Evolutionary conservation across 2,329 filamentous ascomycete species (phyloP).

Genomic region (Fusarium sterilihyphosum): DNA sequence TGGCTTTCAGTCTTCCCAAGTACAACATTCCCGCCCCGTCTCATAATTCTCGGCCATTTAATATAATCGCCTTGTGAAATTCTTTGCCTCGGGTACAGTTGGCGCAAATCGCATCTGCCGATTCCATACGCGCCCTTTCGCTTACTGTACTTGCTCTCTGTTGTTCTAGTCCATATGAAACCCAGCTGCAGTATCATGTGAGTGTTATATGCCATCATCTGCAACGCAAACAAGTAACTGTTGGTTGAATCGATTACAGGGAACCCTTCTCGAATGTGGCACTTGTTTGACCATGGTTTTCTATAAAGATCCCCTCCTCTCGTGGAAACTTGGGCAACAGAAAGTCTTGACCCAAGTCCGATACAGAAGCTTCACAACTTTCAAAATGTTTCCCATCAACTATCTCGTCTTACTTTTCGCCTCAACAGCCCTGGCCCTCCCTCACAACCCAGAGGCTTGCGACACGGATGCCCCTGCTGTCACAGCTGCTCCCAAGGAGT

Average conservation of each 20-base stretch:
- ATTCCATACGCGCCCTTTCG: neutral
- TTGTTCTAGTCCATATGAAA: conserved; percentile 5
- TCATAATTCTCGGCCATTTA: conserved; percentile 15
- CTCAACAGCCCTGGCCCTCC: conserved; percentile 11
- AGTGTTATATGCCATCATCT: neutral
- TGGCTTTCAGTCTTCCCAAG: neutral
- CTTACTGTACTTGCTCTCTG: conserved; percentile 2
- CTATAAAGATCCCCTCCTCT: conserved; percentile 2
- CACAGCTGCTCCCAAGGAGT: conserved; percentile 18
- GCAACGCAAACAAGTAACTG: conserved; percentile 15
- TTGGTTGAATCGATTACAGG: neutral
- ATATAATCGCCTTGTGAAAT: conserved; percentile 8
- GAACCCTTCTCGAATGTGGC: conserved; percentile 9
- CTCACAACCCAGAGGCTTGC: neutral
- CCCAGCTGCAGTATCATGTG: neutral
- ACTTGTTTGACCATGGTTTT: neutral
- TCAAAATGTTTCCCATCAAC: conserved; percentile 10
- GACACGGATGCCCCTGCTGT: neutral
- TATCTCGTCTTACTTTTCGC: conserved; percentile 11
- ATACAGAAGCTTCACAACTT: neutral
- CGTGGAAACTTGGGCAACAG: neutral
- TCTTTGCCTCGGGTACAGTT: conserved; percentile 13
- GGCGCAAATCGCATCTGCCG: conserved; percentile 18
- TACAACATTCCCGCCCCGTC: neutral
- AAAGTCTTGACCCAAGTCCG: neutral